phyloP scores from a whole-genome alignment of 2,329 filamentous ascomycete species.

The Ophiocordyceps camponoti-rufipedis region DNA sequence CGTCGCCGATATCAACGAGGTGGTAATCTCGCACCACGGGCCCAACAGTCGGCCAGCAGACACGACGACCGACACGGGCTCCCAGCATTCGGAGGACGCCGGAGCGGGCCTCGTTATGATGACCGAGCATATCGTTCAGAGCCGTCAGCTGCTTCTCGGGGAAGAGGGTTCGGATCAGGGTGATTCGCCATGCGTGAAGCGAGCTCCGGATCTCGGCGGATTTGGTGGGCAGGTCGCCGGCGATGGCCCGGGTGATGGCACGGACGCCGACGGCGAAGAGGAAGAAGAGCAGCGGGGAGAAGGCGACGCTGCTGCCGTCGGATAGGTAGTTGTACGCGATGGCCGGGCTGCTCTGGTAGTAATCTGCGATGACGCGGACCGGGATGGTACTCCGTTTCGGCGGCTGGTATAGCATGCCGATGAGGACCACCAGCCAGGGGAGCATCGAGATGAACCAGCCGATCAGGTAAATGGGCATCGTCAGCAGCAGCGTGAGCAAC shows the following conservation, averaged over 20 bases:
- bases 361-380: slow-evolving; percentile 23
- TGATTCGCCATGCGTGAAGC: slow-evolving; percentile 23
- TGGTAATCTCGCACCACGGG: slow-evolving; percentile 34
- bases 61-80: slow-evolving; percentile 28
- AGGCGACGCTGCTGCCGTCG: slow-evolving; percentile 17
- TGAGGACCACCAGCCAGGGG: slow-evolving; percentile 24
- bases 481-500: slow-evolving; percentile 21
- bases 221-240: slow-evolving; percentile 18
- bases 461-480: slow-evolving; percentile 20
- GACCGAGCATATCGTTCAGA: slow-evolving; percentile 30
- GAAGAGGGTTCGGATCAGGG: slow-evolving; percentile 23
- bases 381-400: slow-evolving; percentile 14
- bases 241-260: slow-evolving; percentile 17
- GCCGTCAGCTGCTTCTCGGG: slow-evolving; percentile 23
- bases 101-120: slow-evolving; percentile 35
- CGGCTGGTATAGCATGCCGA: slow-evolving; percentile 23
- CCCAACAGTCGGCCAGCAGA: slow-evolving; percentile 40
- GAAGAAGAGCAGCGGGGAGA: slow-evolving; percentile 26
- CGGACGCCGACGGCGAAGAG: slow-evolving; percentile 21
- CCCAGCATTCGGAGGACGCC: slow-evolving; percentile 28
- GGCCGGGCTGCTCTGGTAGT: slow-evolving; percentile 26
- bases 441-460: slow-evolving; percentile 21
- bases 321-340: slow-evolving; percentile 32
- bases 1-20: slow-evolving; percentile 33
- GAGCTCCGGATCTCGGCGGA: slow-evolving; percentile 12